These are phyloP conservation scores for Picea glauca DNA, from an alignment of 75 land plant species.

Conservation along the genomic window DNA sequence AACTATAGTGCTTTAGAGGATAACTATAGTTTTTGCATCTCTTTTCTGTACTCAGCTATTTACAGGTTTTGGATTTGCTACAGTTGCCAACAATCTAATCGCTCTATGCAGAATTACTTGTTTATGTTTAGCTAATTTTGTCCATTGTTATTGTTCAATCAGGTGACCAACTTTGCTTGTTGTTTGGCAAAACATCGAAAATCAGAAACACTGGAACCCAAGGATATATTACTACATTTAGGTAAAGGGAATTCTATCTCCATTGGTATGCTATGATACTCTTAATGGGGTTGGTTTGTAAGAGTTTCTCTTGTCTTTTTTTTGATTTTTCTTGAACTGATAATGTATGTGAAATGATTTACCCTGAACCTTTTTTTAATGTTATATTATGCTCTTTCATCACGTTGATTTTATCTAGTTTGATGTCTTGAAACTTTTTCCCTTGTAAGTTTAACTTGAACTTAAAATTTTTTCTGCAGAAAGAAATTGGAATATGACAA, in stretches of 20 bases:
- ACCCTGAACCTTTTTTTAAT: background rate
- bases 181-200: slow-evolving; percentile 90
- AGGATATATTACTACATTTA: slow-evolving; percentile 83
- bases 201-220: slow-evolving; percentile 73
- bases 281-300: background rate
- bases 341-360: background rate
- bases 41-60: background rate
- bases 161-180: slow-evolving; percentile 87
- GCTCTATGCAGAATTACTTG: background rate
- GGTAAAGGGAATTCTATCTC: slow-evolving; percentile 26
- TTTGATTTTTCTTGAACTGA: background rate
- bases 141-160: slow-evolving; percentile 5
- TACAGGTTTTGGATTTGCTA: background rate
- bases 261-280: background rate
- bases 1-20: background rate
- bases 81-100: background rate
- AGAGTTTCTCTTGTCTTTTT: background rate
- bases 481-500: slow-evolving; percentile 73
- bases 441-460: background rate
- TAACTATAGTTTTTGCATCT: background rate
- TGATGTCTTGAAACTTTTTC: background rate
- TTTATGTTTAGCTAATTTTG: background rate
- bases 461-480: slow-evolving; percentile 31
- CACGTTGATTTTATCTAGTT: background rate
- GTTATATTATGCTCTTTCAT: background rate